Evolutionary conservation across 108 stramenopile genomes (phyloP), one percentile per base, ranked within the genome.

Genomic region (Chaetoceros muelleri): DNA sequence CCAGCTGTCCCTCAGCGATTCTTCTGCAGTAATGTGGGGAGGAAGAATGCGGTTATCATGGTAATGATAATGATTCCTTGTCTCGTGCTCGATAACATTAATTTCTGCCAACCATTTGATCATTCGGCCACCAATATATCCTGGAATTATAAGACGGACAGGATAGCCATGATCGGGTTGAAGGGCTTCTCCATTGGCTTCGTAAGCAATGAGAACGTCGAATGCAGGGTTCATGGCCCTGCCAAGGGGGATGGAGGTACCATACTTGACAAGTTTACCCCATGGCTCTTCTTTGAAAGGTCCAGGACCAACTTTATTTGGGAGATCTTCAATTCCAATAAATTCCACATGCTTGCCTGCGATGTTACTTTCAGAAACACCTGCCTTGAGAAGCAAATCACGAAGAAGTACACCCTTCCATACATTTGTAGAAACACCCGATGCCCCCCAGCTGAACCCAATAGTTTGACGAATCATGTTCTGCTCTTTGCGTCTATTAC

Each of bases 41-140:
- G 97, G 97, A 18, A 98, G 71, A 52, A 98, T 95, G 47, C 97
- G 85, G 67, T 98, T 98, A 76, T 98, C 97, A 62, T 95, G 90
- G 79, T 95, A 96, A 72, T 98, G 97, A 75, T 98, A 98, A 69
- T 95, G 92, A 71, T 90, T 95, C 78, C 81, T 82, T 66, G 89
- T 87, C 72, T 95, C 93, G 48, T 87, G 78, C 30, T 71, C 66
- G 52, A 93, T 87, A 65, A 98, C 88, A 59, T 90, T 87, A 70
- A 98, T 88, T 19, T 74, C 61, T 46, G 84, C 81, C 44, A 98
- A 72, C 97, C 97, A 98, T 71, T 98, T 98, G 72, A 98, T 88
- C 97, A 98, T 98, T 28, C 97, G 86, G 18, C 97, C 97, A 34
- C 97, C 97, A 61, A 98, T 98, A 69, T 93, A 96, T 48, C 97